Base-by-base conservation (phyloP, 2,329 filamentous ascomycete genomes). In the Neoascochyta sp. region DNA sequence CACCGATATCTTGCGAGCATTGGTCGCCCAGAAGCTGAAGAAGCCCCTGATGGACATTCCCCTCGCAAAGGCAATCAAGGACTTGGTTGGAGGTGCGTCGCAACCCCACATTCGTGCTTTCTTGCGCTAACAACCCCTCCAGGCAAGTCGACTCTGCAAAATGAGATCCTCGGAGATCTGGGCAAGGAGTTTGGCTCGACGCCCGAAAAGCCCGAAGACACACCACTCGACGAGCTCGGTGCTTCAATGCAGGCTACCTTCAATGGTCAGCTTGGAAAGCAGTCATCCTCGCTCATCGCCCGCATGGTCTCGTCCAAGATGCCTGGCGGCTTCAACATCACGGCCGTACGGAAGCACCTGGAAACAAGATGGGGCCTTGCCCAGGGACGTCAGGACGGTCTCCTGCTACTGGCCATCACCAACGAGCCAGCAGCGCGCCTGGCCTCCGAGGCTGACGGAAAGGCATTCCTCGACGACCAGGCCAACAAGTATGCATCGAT, bases 311-410 rank as follows among this genome's bases (percentile, higher is more conserved):
- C 92, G 2, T 95, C 92, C 16, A 98, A 98, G 71, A 98, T 98
- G 92, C 92, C 92, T 26, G 92, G 90, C 70, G 92, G 92, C 41
- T 98, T 98, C 78, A 98, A 96, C 65, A 96, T 96, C 64, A 96
- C 90, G 57, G 76, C 87, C 9, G 86, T 93, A 25, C 80, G 92
- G 56, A 98, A 98, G 69, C 93, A 98, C 60, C 71, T 98, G 24
- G 90, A 95, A 69, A 87, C 85, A 10, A 78, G 87, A 64, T 98
- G 90, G 88, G 92, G 92, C 33, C 71, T 98, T 35, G 86, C 75
- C 4, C 61, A 82, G 14, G 92, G 92, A 16, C 78, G 92, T 55
- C 92, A 98, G 62, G 92, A 98, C 60, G 88, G 89, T 51, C 86
- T 86, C 27, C 72, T 98, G 39, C 71, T 96, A 34, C 70, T 96